phyloP scores from a whole-genome alignment of 805 yeast species.

The Suhomyces sp. region DNA sequence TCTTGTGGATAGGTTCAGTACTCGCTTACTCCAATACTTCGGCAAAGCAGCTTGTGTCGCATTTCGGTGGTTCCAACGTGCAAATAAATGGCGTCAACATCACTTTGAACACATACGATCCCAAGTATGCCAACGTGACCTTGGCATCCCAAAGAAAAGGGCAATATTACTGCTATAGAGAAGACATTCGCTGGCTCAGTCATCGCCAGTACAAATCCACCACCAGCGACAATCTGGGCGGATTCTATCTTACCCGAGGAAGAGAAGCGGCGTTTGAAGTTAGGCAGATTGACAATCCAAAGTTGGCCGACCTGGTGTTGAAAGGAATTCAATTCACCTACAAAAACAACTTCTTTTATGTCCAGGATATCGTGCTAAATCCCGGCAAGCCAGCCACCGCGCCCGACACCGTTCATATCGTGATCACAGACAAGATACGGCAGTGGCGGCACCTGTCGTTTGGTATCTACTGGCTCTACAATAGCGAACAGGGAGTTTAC shows the following conservation, averaged over 20 bases:
- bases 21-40: constrained; percentile 26
- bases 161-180: constrained; percentile 13
- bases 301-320: constrained; percentile 27
- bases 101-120: constrained; percentile 29
- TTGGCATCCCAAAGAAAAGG: constrained; percentile 25
- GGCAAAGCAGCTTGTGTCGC: constrained; percentile 16
- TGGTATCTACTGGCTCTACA: constrained; percentile 37
- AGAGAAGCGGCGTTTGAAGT: constrained; percentile 16
- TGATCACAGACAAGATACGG: constrained; percentile 47
- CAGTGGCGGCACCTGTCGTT: constrained; percentile 45
- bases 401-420: constrained; percentile 43
- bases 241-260: constrained; percentile 27
- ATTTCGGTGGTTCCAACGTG: constrained; percentile 21
- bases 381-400: constrained; percentile 44
- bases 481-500: constrained; percentile 23
- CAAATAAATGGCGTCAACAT: constrained; percentile 26
- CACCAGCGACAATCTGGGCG: constrained; percentile 13
- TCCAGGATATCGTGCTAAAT: constrained; percentile 34
- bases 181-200: constrained; percentile 27
- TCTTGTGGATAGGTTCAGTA: constrained; percentile 27
- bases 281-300: constrained; percentile 22
- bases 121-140: constrained; percentile 26
- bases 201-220: constrained; percentile 19
- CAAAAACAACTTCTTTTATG: constrained; percentile 36
- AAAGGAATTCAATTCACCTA: constrained; percentile 36